phyloP scores from a whole-genome alignment of 768 basidiomycete species.

The Infundibulicybe gibba region DNA sequence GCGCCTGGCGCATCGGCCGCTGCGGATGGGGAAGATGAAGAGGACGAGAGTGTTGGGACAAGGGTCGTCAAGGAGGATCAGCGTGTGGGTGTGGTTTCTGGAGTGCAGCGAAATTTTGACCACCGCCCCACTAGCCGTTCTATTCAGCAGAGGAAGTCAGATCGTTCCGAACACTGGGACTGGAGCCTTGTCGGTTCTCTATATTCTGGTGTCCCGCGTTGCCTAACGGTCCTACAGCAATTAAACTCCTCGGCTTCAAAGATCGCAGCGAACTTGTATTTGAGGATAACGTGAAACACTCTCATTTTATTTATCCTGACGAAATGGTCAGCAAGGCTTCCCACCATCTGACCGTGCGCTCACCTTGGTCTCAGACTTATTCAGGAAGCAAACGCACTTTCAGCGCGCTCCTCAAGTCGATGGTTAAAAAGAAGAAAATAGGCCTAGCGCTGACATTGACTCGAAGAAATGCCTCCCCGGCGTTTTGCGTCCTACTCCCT shows the following conservation, averaged over 20 bases:
- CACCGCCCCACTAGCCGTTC: slow-evolving; percentile 52
- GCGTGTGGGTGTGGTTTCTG: slow-evolving; percentile 37
- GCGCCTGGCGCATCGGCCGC: slow-evolving; percentile 29
- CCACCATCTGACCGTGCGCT: background rate
- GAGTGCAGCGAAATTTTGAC: background rate
- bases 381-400: slow-evolving; percentile 93
- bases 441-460: slow-evolving; percentile 72
- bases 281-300: slow-evolving; percentile 91
- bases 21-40: slow-evolving; percentile 33
- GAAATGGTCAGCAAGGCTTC: slow-evolving; percentile 58
- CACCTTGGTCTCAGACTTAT: slow-evolving; percentile 47
- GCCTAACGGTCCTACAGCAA: slow-evolving; percentile 38
- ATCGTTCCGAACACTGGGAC: slow-evolving; percentile 76
- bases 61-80: slow-evolving; percentile 48
- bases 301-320: slow-evolving; percentile 88
- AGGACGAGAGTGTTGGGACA: slow-evolving; percentile 29
- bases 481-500: slow-evolving; percentile 83
- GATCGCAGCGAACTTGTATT: slow-evolving; percentile 63
- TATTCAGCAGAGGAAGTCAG: slow-evolving; percentile 82
- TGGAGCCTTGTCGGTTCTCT: slow-evolving; percentile 59
- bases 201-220: background rate
- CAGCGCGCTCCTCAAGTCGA: slow-evolving; percentile 78
- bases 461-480: slow-evolving; percentile 69
- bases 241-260: slow-evolving; percentile 94
- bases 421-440: slow-evolving; percentile 78